Evolutionary conservation across 2,329 filamentous ascomycete genomes (phyloP), one percentile per base, ranked within the genome.

Genomic region (Monosporascus ibericus): DNA sequence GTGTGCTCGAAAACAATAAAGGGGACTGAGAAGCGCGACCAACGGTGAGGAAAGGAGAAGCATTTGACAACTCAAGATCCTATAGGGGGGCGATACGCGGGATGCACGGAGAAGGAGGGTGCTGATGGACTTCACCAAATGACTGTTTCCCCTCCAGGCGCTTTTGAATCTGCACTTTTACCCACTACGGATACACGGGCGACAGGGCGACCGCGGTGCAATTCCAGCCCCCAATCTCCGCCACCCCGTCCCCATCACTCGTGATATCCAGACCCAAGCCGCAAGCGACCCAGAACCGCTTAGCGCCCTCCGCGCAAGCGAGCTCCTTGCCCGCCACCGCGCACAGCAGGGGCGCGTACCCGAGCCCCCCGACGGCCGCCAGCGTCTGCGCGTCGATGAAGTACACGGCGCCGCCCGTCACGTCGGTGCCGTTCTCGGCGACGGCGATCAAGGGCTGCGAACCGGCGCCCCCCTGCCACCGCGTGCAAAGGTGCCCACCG

Each of bases 211-310:
- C 44, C 5, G 52, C 57, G 14, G 59, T 60, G 40, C 65, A 67
- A 48, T 65, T 64, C 51, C 60, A 59, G 39, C 59, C 58, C 18
- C 61, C 58, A 27, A 63, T 59, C 24, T 63, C 63, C 39, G 65
- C 65, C n/a, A 22, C 52, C 9, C 51, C 60, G 5, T 55, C 60
- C 25, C 54, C 55, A 27, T 62, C 53, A 25, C 58, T 63, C 30
- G 55, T 59, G 48, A 68, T 58, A 34, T 62, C 62, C 22, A 68
- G 48, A 38, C 62, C 62, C 48, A 68, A 14, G 24, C 66, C 66
- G 44, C 65, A 68, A 0, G 62, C 63, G 9, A 66, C 53, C 65
- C 65, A 68, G 44, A 59, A 53, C 40, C 39, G 53, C 53, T 60
- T 61, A 3, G 24, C 53, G 17, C 58, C 56, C 20, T 59, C 57